A percentile compares a stretch with the other conserved stretches of the same genome.
phyloP scores from a whole-genome alignment of 306 rosid genomes.

The Prosopis cineraria region DNA sequence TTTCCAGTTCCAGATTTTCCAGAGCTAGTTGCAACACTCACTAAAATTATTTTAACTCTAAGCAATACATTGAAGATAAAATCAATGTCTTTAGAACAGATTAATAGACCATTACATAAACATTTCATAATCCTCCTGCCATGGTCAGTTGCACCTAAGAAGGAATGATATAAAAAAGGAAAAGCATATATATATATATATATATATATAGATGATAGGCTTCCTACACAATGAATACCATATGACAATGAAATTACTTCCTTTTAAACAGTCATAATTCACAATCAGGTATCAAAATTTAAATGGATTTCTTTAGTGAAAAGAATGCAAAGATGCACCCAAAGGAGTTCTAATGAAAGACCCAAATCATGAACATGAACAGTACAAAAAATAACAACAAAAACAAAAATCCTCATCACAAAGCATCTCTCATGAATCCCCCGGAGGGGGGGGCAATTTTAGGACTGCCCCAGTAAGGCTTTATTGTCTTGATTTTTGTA shows the following conservation, averaged over 20 bases:
- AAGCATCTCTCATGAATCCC: neutral
- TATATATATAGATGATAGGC: neutral
- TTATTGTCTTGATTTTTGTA: neutral
- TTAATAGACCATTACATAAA: neutral
- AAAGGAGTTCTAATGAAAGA: neutral
- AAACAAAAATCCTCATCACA: too few relatives aligned
- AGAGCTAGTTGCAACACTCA: neutral
- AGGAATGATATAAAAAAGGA: neutral
- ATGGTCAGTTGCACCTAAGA: neutral
- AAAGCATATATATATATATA: neutral
- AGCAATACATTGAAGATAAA: neutral
- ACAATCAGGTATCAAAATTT: neutral
- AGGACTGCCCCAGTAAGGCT: neutral
- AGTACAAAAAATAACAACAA: neutral
- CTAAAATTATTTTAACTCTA: neutral
- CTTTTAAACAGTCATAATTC: neutral
- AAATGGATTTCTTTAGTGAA: neutral
- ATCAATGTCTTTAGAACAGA: neutral
- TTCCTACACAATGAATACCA: neutral
- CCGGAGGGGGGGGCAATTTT: too few relatives aligned
- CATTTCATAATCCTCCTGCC: neutral
- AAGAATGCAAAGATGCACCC: neutral
- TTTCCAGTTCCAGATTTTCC: neutral
- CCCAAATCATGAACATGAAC: neutral
- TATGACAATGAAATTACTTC: neutral